Percentiles rank a stretch among this genome's conserved stretches.
phyloP scores from a whole-genome alignment of 306 rosid species.

The Quercus mongolica region DNA sequence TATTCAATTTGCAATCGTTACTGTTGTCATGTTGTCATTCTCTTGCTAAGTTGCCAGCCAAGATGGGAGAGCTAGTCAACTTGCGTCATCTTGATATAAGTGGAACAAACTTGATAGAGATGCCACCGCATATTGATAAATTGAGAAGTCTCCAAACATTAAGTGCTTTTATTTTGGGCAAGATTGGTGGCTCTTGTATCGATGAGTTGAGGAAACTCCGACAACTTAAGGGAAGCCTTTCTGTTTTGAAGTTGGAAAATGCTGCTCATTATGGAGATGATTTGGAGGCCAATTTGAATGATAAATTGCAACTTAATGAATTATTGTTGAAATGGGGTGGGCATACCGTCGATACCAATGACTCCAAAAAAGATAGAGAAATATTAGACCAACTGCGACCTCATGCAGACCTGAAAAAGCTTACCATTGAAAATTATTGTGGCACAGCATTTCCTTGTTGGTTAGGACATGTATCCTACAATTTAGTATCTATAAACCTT shows the following conservation, averaged over 20 bases:
- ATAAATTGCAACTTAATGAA: background rate
- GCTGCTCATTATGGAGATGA: background rate
- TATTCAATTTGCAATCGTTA: constrained; percentile 23
- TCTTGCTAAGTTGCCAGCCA: constrained; percentile 1
- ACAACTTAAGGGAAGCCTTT: background rate
- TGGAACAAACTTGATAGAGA: background rate
- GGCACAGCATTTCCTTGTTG: constrained; percentile 11
- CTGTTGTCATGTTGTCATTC: background rate
- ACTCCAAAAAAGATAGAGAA: background rate
- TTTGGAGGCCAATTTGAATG: background rate
- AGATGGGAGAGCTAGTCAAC: constrained; percentile 2
- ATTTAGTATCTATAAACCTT: background rate
- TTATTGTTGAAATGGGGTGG: constrained; percentile 18
- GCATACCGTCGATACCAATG: background rate
- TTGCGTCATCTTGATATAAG: background rate
- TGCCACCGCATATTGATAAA: constrained; percentile 13
- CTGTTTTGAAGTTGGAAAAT: constrained; percentile 18
- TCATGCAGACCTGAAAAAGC: constrained; percentile 12
- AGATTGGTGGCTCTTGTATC: background rate
- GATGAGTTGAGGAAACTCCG: constrained; percentile 1
- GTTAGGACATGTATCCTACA: constrained; percentile 6
- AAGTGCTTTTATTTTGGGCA: background rate
- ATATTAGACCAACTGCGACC: constrained; percentile 13
- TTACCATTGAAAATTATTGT: constrained; percentile 2
- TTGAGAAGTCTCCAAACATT: constrained; percentile 5